Conservation (phyloP, 768 basidiomycete species). For the Rhodocollybia butyracea region DNA sequence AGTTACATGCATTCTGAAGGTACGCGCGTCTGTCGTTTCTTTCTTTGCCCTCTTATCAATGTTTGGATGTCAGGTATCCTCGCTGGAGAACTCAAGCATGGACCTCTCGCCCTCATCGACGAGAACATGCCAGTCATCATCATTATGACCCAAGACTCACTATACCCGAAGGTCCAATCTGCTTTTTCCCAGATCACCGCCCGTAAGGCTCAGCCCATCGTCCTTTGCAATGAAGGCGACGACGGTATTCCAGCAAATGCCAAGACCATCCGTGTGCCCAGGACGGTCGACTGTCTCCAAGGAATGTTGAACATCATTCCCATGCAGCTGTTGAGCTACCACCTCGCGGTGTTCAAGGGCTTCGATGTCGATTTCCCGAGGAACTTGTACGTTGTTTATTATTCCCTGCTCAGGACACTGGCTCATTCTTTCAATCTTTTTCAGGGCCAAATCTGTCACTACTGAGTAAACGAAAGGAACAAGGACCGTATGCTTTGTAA, state of each 20-base stretch:
- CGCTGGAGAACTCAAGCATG: slow-evolving; percentile 98
- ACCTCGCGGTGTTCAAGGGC: slow-evolving; percentile 92
- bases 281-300: slow-evolving; percentile 92
- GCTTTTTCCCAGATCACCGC: slow-evolving; percentile 97
- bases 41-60: neutral
- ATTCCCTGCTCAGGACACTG: neutral
- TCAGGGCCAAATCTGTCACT: slow-evolving; percentile 75
- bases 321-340: slow-evolving; percentile 92
- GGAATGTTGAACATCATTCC: slow-evolving; percentile 96
- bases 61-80: slow-evolving; percentile 65
- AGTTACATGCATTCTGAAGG: slow-evolving; percentile 88
- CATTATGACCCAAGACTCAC: slow-evolving; percentile 97
- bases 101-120: slow-evolving; percentile 95
- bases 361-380: slow-evolving; percentile 98
- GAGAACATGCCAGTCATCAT: slow-evolving; percentile 99
- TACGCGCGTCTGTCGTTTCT: slow-evolving; percentile 19
- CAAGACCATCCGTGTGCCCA: slow-evolving; percentile 92
- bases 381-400: slow-evolving; percentile 66
- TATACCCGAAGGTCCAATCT: slow-evolving; percentile 97
- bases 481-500: neutral
- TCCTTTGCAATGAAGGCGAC: slow-evolving; percentile 94
- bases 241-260: slow-evolving; percentile 66
- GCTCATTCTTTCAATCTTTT: slow-evolving; percentile 3
- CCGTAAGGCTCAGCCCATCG: slow-evolving; percentile 92
- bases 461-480: slow-evolving; percentile 45